Base-by-base conservation (phyloP, 257 asterid species). In the Fraxinus anomala region DNA sequence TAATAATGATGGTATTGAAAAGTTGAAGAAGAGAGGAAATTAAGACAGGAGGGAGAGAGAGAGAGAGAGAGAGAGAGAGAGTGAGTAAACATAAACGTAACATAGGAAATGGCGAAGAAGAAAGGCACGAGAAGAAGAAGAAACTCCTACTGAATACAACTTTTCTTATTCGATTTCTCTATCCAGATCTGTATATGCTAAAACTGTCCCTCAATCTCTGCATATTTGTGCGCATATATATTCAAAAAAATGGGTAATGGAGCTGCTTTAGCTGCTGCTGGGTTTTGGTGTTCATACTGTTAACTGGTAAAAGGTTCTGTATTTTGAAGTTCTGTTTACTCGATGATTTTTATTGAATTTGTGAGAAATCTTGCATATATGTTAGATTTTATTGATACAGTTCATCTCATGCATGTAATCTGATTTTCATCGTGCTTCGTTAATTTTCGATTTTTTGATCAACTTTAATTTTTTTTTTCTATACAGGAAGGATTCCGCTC, bases 81-180 rank as follows among this genome's bases (percentile, higher is more conserved):
- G 2, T 28, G 28, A 26, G 28, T 79, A 73, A 74, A 76, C 73
- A 83, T 68, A 74, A 72, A 76, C 76, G 73, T 72, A 73, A 78
- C 96, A 89, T 86, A 89, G 98, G 90, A 92, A 89, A 92, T 87
- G 92, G 94, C 87, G 92, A 89, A 81, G 87, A 83, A 78, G 77
- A 77, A 67, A 82, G 83, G 78, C 34, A 9, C 8, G 36, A 74
- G 54, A 75, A 76, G 89, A 74, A 79, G 83, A 79, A 80, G 84
- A 81, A 77, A 79, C 54, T 69, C 74, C 86, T 80, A 69, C 63
- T 83, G 71, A 72, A 68, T 75, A 72, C 80, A 76, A 40, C 84
- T 82, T 81, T 74, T 73, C 74, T 76, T 80, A 75, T 76, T 23
- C 82, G 81, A 81, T 30, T 81, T 84, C 86, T 81, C 88, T 87